phyloP scores from a whole-genome alignment of 2,329 filamentous ascomycete species.

The Diaporthe velutina region DNA sequence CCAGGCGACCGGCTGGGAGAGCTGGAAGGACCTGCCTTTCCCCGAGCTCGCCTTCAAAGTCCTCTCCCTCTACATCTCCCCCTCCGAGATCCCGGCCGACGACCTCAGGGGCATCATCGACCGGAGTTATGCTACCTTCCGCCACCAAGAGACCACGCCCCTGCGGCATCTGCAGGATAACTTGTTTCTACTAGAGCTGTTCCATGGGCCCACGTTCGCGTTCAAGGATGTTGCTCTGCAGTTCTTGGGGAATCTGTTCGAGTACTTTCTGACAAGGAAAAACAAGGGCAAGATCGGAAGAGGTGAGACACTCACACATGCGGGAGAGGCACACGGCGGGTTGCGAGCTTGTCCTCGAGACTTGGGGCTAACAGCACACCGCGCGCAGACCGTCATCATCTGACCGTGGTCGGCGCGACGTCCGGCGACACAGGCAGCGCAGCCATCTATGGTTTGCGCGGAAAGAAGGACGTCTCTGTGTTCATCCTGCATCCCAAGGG shows the following conservation, averaged over 20 bases:
- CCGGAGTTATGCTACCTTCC: slow-evolving; percentile 91
- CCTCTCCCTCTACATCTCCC: slow-evolving; percentile 88
- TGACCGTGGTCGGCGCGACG: slow-evolving; percentile 89
- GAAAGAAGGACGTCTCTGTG: slow-evolving; percentile 97
- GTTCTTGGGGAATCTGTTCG: slow-evolving; percentile 95
- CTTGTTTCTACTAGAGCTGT: slow-evolving; percentile 90
- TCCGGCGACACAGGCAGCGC: slow-evolving; percentile 93
- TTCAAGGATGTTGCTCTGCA: slow-evolving; percentile 97
- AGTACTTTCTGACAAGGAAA: slow-evolving; percentile 84
- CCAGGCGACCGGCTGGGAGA: slow-evolving; percentile 58
- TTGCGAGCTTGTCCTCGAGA: slow-evolving; percentile 11
- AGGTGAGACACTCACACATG: slow-evolving; percentile 50
- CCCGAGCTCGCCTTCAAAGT: slow-evolving; percentile 86
- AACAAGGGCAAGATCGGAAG: slow-evolving; percentile 76
- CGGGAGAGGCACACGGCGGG: not conserved
- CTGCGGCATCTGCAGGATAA: slow-evolving; percentile 82
- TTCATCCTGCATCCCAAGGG: slow-evolving; percentile 96
- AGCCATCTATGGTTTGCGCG: slow-evolving; percentile 93
- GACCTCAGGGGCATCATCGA: slow-evolving; percentile 88
- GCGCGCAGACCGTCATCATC: slow-evolving; percentile 78
- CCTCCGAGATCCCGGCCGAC: slow-evolving; percentile 81
- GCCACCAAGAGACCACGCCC: slow-evolving; percentile 82
- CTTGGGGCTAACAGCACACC: slow-evolving; percentile 41
- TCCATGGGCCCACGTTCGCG: slow-evolving; percentile 94
- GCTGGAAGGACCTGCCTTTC: slow-evolving; percentile 85